phyloP scores from a whole-genome alignment of 495 filamentous ascomycete species.

The Rhypophila decipiens region DNA sequence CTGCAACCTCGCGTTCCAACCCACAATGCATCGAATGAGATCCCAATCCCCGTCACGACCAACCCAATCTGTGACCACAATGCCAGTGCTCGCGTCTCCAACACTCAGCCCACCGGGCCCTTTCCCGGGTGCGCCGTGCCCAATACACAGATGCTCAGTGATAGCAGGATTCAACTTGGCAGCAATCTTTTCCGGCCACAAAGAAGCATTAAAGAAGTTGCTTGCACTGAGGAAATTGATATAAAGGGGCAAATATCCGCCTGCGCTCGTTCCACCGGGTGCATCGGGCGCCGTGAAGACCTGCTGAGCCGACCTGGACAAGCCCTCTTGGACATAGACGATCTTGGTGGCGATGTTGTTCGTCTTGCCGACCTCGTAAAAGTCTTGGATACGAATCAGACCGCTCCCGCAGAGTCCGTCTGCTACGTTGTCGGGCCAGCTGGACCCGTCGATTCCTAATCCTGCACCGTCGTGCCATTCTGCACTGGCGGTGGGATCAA shows the following conservation, averaged over 20 bases:
- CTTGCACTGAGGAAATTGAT: conserved; percentile 86
- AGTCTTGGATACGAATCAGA: conserved; percentile 84
- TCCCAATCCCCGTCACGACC: conserved; percentile 90
- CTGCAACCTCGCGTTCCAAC: conserved; percentile 77
- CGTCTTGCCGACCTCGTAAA: conserved; percentile 78
- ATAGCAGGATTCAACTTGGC: conserved; percentile 87
- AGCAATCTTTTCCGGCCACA: conserved; percentile 94
- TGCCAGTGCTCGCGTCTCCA: conserved; percentile 80
- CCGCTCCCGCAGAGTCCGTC: conserved; percentile 64
- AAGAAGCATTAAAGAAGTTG: conserved; percentile 87
- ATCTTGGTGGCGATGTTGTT: conserved; percentile 79
- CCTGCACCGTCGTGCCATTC: conserved; percentile 56
- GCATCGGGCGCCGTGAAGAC: conserved; percentile 8
- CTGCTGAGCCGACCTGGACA: conserved; percentile 59
- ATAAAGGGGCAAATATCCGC: conserved; percentile 57
- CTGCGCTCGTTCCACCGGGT: conserved; percentile 5
- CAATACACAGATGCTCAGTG: conserved; percentile 68
- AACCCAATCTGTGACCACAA: conserved; percentile 92
- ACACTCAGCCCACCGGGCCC: conserved; percentile 34
- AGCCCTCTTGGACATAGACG: conserved; percentile 60
- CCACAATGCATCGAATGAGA: conserved; percentile 78
- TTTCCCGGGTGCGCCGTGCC: conserved; percentile 48
- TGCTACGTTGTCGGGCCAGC: conserved; percentile 86
- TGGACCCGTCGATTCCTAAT: conserved; percentile 75
- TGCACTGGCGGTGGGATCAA: too few relatives aligned